Base-by-base conservation (phyloP, 108 stramenopile species). In the Hondaea fermentalgiana region DNA sequence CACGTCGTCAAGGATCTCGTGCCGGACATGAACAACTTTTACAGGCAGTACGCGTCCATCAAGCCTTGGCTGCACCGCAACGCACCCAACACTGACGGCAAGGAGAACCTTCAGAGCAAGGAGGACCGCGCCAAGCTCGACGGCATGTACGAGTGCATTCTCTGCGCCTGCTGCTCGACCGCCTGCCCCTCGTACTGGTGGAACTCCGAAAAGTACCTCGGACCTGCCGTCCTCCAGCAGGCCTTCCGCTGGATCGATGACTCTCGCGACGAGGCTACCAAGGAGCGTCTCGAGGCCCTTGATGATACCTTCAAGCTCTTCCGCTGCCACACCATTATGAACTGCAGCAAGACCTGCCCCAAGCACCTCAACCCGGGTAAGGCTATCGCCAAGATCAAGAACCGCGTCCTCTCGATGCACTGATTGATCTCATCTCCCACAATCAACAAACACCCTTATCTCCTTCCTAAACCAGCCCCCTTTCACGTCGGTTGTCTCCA, bases 281-380 rank as follows among this genome's bases (percentile, higher is more conserved):
- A 93, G 88, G 96, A 96, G 92, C 95, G 99, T 87, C 93, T 99
- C 89, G 96, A 92, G 45, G 94, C 95, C 58, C 89, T 99, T 76
- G 98, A 99, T 90, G 99, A 99, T 93, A 95, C 97, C 51, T 98
- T 98, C 93, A 97, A 97, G 92, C 93, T 98, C 47, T 98, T 97
- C 92, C 93, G 97, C 64, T 97, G 96, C 95, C 98, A 99, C 92
- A 98, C 98, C 42, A 99, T 99, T 92, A 99, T 99, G 99, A 99
- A 99, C 94, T 99, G 99, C 94, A 94, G 96, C 89, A 97, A 98
- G 90, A 97, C 97, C 14, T 99, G 99, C 92, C 99, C 99, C 21
- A 99, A 99, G 94, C 96, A 98, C 93, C 96, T 99, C 92, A 99
- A 99, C 92, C 99, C 99, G 8, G 99, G 97, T 57, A 97, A 97